phyloP scores from a whole-genome alignment of 768 basidiomycete species.

The Pleurotus djamor region DNA sequence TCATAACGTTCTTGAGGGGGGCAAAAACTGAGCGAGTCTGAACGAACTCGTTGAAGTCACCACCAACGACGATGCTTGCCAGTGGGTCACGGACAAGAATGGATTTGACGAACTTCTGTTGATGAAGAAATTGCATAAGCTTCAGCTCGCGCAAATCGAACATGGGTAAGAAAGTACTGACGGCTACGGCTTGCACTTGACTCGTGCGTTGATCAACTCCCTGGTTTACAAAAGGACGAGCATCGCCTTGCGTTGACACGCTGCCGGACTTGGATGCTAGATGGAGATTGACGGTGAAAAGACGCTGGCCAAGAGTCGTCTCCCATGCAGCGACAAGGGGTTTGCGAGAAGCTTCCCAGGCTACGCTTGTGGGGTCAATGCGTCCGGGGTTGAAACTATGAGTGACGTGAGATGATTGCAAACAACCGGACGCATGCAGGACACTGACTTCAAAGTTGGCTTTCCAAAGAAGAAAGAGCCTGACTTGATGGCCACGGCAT shows the following conservation, averaged over 20 bases:
- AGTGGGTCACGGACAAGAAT: constrained; percentile 37
- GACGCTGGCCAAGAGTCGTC: constrained; percentile 36
- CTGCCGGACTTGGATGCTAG: constrained; percentile 57
- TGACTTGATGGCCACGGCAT: constrained; percentile 35
- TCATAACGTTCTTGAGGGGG: constrained; percentile 36
- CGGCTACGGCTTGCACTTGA: constrained; percentile 51
- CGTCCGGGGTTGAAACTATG: constrained; percentile 60
- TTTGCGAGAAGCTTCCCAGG: constrained; percentile 57
- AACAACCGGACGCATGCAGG: too few species aligned
- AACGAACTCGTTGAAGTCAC: constrained; percentile 63
- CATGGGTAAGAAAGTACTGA: constrained; percentile 22
- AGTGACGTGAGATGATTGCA: background rate
- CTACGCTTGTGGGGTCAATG: constrained; percentile 52
- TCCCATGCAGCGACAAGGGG: constrained; percentile 60
- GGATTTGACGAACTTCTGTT: constrained; percentile 48
- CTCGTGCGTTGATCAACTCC: constrained; percentile 42
- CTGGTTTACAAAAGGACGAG: constrained; percentile 57
- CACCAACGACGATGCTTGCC: constrained; percentile 52
- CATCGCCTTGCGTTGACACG: constrained; percentile 51
- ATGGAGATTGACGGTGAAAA: constrained; percentile 64
- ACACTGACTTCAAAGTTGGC: background rate
- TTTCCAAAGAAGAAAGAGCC: constrained; percentile 16
- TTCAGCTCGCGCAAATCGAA: background rate
- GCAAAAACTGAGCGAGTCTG: constrained; percentile 52
- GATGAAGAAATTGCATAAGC: background rate